Evolutionary conservation across 768 basidiomycete genomes (phyloP), one percentile per base, ranked within the genome.

Genomic region (Kondoa malvinella): DNA sequence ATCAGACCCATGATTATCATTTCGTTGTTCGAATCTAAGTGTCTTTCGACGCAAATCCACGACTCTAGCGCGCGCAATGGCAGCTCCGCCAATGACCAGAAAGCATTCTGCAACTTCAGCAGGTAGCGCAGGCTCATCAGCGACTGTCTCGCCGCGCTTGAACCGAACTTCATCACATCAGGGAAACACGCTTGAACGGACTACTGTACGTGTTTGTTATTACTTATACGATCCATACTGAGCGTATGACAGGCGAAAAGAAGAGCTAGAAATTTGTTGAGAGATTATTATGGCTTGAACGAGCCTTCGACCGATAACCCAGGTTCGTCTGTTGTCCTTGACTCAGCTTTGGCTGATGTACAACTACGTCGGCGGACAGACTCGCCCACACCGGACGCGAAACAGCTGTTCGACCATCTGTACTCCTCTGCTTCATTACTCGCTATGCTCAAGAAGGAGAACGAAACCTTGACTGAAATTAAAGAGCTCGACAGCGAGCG

Each of bases 261-360:
- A 25, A 80, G 85, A 17, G 89, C 89, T 15, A 81, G 86, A 71
- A 88, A 90, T 75, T 76, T 91, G 62, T 74, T 92, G 64, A 80
- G 90, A 73, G 89, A 88, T 71, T 89, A 92, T 74, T 92, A 92
- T 81, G 88, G 89, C 3, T 77, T 92, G 30, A 87, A 85, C 21
- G n/a, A 78, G 87, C n/a, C 85, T 85, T 0, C 83, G 83, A 33
- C 89, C 87, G 15, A 80, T 82, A 2, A 82, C 87, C 26, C 73
- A 80, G 1, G 80, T 81, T 1, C 83, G 83, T 32, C 82, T 81
- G 56, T 79, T 78, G 33, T 80, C 8, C 33, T 81, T 65, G 89
- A 60, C 0, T 56, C 25, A 33, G 33, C 33, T n/a, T 31, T 57
- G 57, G 64, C 27, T 50, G 68, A 56, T 1, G 61, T 90, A 75